Evolutionary conservation across 352 stramenopile species (phyloP), one percentile per base, ranked within the genome.

Genomic region (Phytophthora cactorum): DNA sequence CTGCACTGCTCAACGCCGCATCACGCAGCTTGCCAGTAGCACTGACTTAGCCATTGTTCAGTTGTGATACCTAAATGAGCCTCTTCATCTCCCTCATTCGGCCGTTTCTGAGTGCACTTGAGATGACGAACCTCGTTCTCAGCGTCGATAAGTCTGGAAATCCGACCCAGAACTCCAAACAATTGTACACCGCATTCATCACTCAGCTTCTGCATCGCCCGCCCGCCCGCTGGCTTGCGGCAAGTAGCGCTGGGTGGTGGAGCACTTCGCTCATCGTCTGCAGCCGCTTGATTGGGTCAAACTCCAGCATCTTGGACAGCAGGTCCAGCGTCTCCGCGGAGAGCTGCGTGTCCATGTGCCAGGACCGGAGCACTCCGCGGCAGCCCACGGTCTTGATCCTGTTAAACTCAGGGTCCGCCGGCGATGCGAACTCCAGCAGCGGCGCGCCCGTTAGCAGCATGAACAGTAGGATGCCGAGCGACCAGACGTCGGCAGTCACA

Each of bases 391-490:
- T 29, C 12, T 68, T 60, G 41, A 88, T 55, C 4, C 39, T 43
- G 15, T 70, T 52, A 36, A 86, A 86, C 2, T 74, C 66, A n/a
- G 64, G 56, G 50, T 72, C 70, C 2, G 49, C 32, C 0, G 66
- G 63, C 10, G 66, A 73, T 4, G 77, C 69, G 9, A 81, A 62
- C 50, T 76, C 57, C 12, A 87, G 58, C 11, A 86, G 60, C 12
- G 77, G 75, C 9, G 74, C 77, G 17, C 82, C 79, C 0, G 79
- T 86, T 12, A 90, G 70, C 69, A 90, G 51, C 65, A 88, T 79
- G 59, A 88, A 91, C 8, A 91, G 60, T 47, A 91, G 29, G 15
- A 89, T 67, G 27, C 82, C 79, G 2, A 89, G 67, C 31, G 79
- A 88, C 82, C 82, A 90, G 46, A 89, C 66, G 45, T 89, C 82